A percentile compares a stretch with the other conserved stretches of the same genome.
Conservation (phyloP, 345 rosid genomes). For the Arabis alpina region DNA sequence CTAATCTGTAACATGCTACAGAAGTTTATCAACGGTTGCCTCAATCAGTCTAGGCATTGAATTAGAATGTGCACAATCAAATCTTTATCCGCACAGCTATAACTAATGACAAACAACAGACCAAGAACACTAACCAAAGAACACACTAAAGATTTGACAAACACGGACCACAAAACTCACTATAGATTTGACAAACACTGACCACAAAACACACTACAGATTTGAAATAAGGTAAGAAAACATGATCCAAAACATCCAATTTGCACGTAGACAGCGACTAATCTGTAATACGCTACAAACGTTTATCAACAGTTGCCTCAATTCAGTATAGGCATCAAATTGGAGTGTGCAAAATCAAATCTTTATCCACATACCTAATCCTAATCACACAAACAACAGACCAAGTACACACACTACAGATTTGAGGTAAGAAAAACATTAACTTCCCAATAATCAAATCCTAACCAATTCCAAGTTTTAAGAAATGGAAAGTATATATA, state of each 20-base stretch:
- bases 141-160: no score
- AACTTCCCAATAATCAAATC: background rate
- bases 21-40: no score
- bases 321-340: background rate
- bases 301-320: slow-evolving; percentile 7
- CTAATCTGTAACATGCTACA: no score
- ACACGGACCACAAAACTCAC: no score
- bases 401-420: background rate
- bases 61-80: no score
- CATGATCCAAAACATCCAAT: background rate
- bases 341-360: background rate
- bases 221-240: no score
- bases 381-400: slow-evolving; percentile 14
- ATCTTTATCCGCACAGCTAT: no score
- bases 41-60: no score
- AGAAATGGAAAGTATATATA: slow-evolving; percentile 19
- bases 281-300: background rate
- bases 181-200: no score
- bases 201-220: no score
- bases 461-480: background rate
- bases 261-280: background rate
- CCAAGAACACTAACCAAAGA: no score
- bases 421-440: background rate
- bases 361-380: background rate
- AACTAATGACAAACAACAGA: no score